Percentiles rank a stretch among this genome's conserved stretches.
Conservation (phyloP, 2,329 filamentous ascomycete species). For the Pseudopyrenochaeta lycopersici region DNA sequence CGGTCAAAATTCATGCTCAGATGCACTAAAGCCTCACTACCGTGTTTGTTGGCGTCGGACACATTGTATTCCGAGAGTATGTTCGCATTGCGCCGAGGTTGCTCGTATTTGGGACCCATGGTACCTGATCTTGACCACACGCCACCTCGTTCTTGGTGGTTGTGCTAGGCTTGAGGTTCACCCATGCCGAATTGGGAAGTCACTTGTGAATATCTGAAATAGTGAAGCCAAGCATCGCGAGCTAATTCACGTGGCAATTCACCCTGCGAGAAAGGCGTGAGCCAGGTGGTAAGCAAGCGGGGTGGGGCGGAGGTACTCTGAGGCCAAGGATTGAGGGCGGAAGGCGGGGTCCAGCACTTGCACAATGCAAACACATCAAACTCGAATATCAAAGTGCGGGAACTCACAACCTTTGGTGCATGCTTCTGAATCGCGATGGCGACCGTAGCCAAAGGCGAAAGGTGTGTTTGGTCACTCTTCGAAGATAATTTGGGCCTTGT, state of each 20-base stretch:
- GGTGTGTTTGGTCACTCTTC: constrained; percentile 20
- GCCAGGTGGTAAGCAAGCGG: too few species aligned
- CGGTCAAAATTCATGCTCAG: too few species aligned
- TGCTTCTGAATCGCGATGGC: constrained; percentile 35
- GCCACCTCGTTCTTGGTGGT: too few species aligned
- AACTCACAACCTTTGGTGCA: constrained; percentile 13
- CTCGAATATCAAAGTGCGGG: constrained; percentile 14
- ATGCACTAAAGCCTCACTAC: too few species aligned
- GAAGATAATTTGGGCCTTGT: not conserved
- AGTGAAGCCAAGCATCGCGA: not conserved
- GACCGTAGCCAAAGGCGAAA: constrained; percentile 30
- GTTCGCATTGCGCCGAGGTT: too few species aligned
- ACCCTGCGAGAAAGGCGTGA: too few species aligned
- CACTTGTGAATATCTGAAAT: not conserved
- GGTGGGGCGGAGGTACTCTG: not conserved
- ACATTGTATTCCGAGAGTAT: too few species aligned
- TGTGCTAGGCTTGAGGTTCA: too few species aligned
- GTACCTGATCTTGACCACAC: too few species aligned
- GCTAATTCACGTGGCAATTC: too few species aligned
- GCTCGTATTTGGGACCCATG: too few species aligned
- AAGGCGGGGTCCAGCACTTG: constrained; percentile 17
- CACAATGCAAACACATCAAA: constrained; percentile 31
- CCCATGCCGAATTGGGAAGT: not conserved
- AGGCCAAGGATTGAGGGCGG: not conserved
- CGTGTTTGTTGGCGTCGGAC: too few species aligned